Evolutionary conservation across 2,329 filamentous ascomycete genomes (phyloP), one percentile per base, ranked within the genome.

Genomic region (Fusarium coicis): DNA sequence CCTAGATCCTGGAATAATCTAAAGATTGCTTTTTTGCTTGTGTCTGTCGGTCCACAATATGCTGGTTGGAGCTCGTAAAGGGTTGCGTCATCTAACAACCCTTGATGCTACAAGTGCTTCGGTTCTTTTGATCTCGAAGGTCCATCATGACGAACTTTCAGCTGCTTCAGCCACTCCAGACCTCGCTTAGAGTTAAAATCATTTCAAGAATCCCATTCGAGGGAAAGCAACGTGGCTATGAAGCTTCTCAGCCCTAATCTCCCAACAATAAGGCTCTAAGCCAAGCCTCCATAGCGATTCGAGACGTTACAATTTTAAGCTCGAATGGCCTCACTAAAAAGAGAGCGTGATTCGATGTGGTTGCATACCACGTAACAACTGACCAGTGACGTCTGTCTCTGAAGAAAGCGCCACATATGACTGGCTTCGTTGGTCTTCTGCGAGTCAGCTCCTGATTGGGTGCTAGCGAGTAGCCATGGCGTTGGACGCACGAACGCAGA

Each of bases 391-490:
- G 16, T 65, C 23, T 34, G 16, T 34, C 46, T n/a, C 30, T 43
- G 19, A n/a, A 62, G 30, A 21, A 23, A 37, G 10, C 58, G 65
- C 66, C 65, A 64, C 57, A 23, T 42, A 52, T 64, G 26, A 68
- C 65, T 64, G 44, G 65, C 65, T 52, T 30, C 10, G 8, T 28
- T 42, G 44, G 40, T 34, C 7, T 46, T 34, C 18, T 28, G 2
- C 1, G 23, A 10, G 16, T 32, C 26, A 28, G 21, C 15, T 7
- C 14, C 46, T 53, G 15, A 53, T 64, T 69, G 66, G 65, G 16
- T 46, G 21, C 43, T 30, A 44, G 21, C 10, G 2, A 6, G 4
- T 21, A 52, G 40, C 10, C 34, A 34, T 39, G 65, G 58, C 66
- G 18, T 69, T 7, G 34, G 14, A 9, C 16, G 28, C 19, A 30